These are phyloP conservation scores for Thermothielavioides terrestris DNA, from an alignment of 495 filamentous ascomycete genomes.

Conservation along the genomic window DNA sequence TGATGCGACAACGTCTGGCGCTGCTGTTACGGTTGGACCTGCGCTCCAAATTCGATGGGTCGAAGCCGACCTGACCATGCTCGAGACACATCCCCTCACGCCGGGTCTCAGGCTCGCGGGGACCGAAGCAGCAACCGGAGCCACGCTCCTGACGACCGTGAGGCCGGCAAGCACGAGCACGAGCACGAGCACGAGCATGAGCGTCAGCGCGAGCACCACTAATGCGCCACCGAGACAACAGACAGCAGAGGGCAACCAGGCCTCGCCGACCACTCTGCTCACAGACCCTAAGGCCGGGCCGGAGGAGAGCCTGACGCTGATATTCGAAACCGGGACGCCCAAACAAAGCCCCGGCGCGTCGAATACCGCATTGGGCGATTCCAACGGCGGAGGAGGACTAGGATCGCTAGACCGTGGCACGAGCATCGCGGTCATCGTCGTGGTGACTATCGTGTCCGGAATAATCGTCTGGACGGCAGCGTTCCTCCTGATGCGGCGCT, in stretches of 20 bases:
- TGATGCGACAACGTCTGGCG: slow-evolving; percentile 14
- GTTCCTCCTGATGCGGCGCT: slow-evolving; percentile 19
- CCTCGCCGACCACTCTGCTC: not conserved
- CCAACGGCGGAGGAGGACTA: not conserved
- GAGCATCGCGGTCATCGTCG: slow-evolving; percentile 25
- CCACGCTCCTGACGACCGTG: not conserved
- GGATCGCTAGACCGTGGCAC: slow-evolving; percentile 12
- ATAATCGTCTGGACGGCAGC: slow-evolving; percentile 19
- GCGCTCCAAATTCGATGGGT: slow-evolving; percentile 35
- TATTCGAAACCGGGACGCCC: not conserved
- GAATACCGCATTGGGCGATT: not conserved
- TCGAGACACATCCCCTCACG: slow-evolving; percentile 31
- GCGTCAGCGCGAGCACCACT: not conserved
- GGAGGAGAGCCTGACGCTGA: not conserved
- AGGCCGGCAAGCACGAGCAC: not conserved
- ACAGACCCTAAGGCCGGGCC: slow-evolving; percentile 1
- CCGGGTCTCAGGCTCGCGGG: slow-evolving; percentile 14
- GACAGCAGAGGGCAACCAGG: not conserved
- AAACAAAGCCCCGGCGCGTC: not conserved
- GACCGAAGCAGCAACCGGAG: not conserved
- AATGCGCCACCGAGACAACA: not conserved
- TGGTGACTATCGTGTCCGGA: slow-evolving; percentile 23
- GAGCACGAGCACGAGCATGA: not conserved
- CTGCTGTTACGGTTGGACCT: slow-evolving; percentile 29
- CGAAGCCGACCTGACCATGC: slow-evolving; percentile 24